Evolutionary conservation across 495 filamentous ascomycete species (phyloP).

Genomic region (Podospora fimiseda): DNA sequence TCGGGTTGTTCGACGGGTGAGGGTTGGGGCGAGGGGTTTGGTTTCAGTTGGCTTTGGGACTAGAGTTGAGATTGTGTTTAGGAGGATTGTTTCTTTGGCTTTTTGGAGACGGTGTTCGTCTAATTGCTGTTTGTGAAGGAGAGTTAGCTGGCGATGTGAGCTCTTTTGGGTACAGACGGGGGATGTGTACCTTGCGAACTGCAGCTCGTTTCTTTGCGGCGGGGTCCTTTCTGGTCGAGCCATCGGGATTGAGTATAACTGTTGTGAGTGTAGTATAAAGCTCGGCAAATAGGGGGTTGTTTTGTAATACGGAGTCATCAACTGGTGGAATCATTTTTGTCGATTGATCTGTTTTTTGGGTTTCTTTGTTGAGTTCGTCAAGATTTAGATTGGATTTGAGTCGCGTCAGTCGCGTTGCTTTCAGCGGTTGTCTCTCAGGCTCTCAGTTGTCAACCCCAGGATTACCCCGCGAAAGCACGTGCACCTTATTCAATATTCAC

Average conservation of each 20-base stretch:
- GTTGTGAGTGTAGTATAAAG: conserved; percentile 56
- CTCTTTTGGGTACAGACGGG: too few species aligned
- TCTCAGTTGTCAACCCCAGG: background rate
- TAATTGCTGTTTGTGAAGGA: conserved; percentile 27
- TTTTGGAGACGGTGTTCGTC: conserved; percentile 33
- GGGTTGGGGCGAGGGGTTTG: conserved; percentile 20
- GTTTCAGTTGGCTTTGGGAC: conserved; percentile 12
- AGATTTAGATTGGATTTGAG: background rate
- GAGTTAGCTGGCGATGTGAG: background rate
- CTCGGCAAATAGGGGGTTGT: conserved; percentile 58
- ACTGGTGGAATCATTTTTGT: conserved; percentile 58
- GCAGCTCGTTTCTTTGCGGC: conserved; percentile 48
- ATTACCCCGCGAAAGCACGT: conserved; percentile 20
- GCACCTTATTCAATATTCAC: conserved; percentile 1
- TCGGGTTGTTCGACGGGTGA: conserved; percentile 13
- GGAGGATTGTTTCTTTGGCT: conserved; percentile 35
- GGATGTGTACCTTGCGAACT: conserved; percentile 48
- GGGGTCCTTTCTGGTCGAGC: conserved; percentile 51
- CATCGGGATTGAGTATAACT: conserved; percentile 54
- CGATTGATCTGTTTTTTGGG: background rate
- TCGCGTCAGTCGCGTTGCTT: background rate
- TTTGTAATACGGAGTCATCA: conserved; percentile 53
- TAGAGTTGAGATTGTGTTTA: conserved; percentile 30
- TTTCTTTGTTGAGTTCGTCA: background rate
- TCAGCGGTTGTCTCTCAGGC: background rate